These are phyloP conservation scores for Pouteria glomerata DNA, from an alignment of 148 eudicot genomes.

Conservation along the genomic window DNA sequence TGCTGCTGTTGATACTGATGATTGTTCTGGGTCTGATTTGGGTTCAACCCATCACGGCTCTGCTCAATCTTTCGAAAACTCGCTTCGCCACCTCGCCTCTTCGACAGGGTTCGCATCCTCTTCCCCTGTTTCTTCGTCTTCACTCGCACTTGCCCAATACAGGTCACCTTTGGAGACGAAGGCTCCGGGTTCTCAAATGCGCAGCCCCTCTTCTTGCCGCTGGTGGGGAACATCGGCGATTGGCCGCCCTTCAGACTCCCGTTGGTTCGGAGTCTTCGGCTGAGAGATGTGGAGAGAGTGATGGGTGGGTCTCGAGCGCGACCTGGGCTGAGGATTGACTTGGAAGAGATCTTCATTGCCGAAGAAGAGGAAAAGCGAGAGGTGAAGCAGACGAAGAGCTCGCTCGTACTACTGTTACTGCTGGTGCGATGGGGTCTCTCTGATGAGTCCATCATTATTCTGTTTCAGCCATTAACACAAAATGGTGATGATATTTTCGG, in stretches of 20 bases:
- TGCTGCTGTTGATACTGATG: slow-evolving; percentile 13
- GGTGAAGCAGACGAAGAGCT: slow-evolving; percentile 59
- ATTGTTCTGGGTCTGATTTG: slow-evolving; percentile 11
- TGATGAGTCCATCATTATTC: slow-evolving; percentile 23
- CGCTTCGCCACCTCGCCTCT: slow-evolving; percentile 30
- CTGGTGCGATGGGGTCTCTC: slow-evolving; percentile 30
- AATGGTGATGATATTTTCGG: neutral
- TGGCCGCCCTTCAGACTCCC: slow-evolving; percentile 49
- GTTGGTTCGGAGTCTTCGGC: slow-evolving; percentile 49
- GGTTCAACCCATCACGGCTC: neutral
- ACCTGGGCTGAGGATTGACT: slow-evolving; percentile 51
- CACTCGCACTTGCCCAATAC: slow-evolving; percentile 87
- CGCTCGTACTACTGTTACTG: slow-evolving; percentile 29
- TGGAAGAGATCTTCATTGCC: slow-evolving; percentile 51
- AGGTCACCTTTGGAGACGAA: slow-evolving; percentile 90
- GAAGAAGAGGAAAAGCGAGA: slow-evolving; percentile 49
- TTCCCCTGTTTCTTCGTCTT: slow-evolving; percentile 72
- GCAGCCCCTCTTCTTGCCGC: slow-evolving; percentile 35
- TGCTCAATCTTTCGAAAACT: slow-evolving; percentile 50
- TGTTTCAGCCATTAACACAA: slow-evolving; percentile 1
- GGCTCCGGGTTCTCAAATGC: slow-evolving; percentile 70
- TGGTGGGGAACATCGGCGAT: slow-evolving; percentile 52
- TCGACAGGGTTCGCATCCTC: slow-evolving; percentile 41
- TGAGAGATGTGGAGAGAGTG: slow-evolving; percentile 44
- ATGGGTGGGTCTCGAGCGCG: slow-evolving; percentile 28